Conservation (phyloP, 306 rosid genomes). For the Malus fusca region DNA sequence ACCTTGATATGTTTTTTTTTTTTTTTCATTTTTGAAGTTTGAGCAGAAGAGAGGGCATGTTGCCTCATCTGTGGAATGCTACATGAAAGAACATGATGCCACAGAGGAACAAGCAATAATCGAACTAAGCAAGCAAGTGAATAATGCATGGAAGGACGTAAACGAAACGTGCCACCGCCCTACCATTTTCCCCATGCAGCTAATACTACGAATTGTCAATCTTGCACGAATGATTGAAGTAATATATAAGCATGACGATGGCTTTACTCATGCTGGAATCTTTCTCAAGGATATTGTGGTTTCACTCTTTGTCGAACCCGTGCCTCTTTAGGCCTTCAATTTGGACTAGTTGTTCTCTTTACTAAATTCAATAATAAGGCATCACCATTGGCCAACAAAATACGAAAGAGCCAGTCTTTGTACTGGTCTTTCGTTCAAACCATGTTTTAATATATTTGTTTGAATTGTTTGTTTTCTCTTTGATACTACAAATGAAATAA, state of each 20-base stretch:
- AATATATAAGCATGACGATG: conserved; percentile 27
- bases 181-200: not conserved
- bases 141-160: conserved; percentile 12
- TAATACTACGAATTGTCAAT: conserved; percentile 24
- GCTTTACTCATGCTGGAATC: not conserved
- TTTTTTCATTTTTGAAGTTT: not conserved
- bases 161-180: conserved; percentile 23
- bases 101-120: not conserved
- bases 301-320: not conserved
- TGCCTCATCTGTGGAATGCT: not conserved
- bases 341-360: too few relatives aligned
- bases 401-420: too few relatives aligned
- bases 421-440: too few relatives aligned
- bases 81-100: not conserved
- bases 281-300: not conserved
- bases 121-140: not conserved
- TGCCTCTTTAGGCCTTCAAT: not conserved
- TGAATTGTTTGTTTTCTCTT: too few relatives aligned
- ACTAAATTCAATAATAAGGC: too few relatives aligned
- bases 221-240: conserved; percentile 15
- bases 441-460: too few relatives aligned
- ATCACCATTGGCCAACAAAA: too few relatives aligned
- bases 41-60: not conserved
- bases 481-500: too few relatives aligned
- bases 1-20: not conserved